A percentile compares a stretch with the other conserved stretches of the same genome.
phyloP scores from a whole-genome alignment of 169 alveolate genomes.

The Eimeria tenella region DNA sequence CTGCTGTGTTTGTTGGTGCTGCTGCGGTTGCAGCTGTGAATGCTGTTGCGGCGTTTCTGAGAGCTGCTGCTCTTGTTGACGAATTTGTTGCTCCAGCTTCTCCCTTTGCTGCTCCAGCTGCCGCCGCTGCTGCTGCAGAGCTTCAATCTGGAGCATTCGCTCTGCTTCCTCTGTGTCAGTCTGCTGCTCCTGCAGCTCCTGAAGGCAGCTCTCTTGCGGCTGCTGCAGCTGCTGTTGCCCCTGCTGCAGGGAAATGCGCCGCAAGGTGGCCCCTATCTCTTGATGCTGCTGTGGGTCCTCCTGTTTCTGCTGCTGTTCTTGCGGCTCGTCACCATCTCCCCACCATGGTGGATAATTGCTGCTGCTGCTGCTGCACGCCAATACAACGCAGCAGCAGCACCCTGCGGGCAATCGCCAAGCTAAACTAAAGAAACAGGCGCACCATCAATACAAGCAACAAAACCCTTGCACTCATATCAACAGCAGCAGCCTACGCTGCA shows the following conservation, averaged over 20 bases:
- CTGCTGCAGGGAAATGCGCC: background rate
- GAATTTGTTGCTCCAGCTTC: conserved; percentile 10
- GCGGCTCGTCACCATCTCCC: conserved; percentile 67
- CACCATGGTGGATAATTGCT: conserved; percentile 32
- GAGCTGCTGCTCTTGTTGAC: conserved; percentile 29
- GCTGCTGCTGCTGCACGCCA: conserved; percentile 31
- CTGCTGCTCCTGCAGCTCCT: background rate
- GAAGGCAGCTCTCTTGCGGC: background rate
- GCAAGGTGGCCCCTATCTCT: background rate
- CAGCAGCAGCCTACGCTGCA: conserved; percentile 11
- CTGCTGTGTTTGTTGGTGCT: conserved; percentile 17
- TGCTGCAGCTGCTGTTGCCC: background rate
- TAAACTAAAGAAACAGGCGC: too few relatives aligned
- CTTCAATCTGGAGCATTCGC: background rate
- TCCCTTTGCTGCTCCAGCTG: conserved; percentile 44
- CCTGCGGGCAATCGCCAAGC: too few relatives aligned
- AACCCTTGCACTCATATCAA: background rate
- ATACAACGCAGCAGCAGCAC: background rate
- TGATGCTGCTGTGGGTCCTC: conserved; percentile 22
- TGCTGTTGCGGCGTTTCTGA: background rate
- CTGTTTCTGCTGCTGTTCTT: conserved; percentile 27
- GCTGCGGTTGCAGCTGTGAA: conserved; percentile 20
- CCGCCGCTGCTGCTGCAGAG: conserved; percentile 59
- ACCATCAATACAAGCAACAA: background rate
- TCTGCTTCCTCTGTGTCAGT: background rate